Conservation (phyloP, 495 filamentous ascomycete species). For the Xylona heveae region DNA sequence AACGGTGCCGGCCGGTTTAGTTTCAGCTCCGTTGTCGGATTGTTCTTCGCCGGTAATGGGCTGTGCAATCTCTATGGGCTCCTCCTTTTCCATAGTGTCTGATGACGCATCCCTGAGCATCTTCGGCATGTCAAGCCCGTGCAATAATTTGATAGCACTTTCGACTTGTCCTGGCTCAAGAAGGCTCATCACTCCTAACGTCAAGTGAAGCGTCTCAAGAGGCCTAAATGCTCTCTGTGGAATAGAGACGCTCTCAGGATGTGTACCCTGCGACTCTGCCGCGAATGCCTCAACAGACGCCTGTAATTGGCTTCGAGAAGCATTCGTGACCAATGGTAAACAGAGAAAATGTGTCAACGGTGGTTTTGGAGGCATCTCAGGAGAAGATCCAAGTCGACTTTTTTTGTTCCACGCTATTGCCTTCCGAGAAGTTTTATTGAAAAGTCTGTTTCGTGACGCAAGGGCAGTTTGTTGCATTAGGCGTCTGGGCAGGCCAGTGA, state of each 20-base stretch:
- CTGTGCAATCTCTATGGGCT: slow-evolving; percentile 10
- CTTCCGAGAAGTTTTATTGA: too few relatives aligned
- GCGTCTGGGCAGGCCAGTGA: too few relatives aligned
- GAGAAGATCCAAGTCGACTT: too few relatives aligned
- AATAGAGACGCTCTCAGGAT: slow-evolving; percentile 8
- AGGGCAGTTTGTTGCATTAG: too few relatives aligned
- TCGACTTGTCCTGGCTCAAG: slow-evolving; percentile 29
- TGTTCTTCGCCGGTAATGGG: not conserved
- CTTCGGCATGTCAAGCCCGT: slow-evolving; percentile 25
- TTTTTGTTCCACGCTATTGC: too few relatives aligned
- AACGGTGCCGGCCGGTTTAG: not conserved
- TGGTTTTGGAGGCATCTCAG: too few relatives aligned
- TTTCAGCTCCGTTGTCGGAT: too few relatives aligned
- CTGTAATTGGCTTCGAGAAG: slow-evolving; percentile 41
- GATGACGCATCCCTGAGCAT: slow-evolving; percentile 20
- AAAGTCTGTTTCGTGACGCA: too few relatives aligned
- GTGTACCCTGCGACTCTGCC: slow-evolving; percentile 23
- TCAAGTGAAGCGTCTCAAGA: slow-evolving; percentile 63
- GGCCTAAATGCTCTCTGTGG: slow-evolving; percentile 50
- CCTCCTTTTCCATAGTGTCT: not conserved
- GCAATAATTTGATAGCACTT: slow-evolving; percentile 33
- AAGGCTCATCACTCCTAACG: slow-evolving; percentile 73
- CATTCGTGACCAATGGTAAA: slow-evolving; percentile 46
- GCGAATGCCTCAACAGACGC: slow-evolving; percentile 36
- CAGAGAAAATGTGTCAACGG: slow-evolving; percentile 77